phyloP scores from a whole-genome alignment of 2,329 filamentous ascomycete species.

The Pseudogymnoascus sp. region DNA sequence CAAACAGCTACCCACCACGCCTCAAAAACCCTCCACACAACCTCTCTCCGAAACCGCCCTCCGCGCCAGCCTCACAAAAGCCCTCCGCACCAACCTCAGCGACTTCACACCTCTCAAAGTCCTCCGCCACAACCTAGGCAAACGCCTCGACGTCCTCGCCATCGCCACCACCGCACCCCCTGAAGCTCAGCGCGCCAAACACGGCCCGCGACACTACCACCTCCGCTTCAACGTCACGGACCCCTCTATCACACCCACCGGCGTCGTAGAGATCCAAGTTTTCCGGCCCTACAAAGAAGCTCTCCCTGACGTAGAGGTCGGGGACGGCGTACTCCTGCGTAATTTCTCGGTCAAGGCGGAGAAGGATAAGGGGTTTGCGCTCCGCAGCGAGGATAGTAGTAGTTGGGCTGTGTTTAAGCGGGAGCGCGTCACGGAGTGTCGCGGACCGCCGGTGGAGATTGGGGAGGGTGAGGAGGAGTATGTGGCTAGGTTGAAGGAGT shows the following conservation, averaged over 20 bases:
- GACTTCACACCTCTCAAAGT: constrained; percentile 45
- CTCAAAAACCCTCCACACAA: constrained; percentile 10
- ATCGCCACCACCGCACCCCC: constrained; percentile 44
- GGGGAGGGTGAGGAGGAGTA: constrained; percentile 41
- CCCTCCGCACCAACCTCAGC: constrained; percentile 34
- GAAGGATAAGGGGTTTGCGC: constrained; percentile 45
- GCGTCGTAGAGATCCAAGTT: constrained; percentile 46
- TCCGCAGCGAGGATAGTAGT: constrained; percentile 40
- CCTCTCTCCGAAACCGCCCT: constrained; percentile 17
- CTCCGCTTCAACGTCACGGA: constrained; percentile 51
- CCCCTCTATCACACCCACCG: constrained; percentile 41
- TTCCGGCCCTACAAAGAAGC: constrained; percentile 50
- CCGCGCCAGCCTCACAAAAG: constrained; percentile 12
- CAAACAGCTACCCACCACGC: constrained; percentile 8
- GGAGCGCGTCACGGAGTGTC: constrained; percentile 36
- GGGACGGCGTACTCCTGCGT: constrained; percentile 50
- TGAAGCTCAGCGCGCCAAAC: constrained; percentile 45
- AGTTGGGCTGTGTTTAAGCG: constrained; percentile 54
- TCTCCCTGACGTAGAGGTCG: constrained; percentile 44
- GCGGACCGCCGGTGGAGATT: constrained; percentile 51
- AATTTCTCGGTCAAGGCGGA: constrained; percentile 46
- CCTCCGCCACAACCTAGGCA: constrained; percentile 41
- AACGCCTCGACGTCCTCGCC: constrained; percentile 45
- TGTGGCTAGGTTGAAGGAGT: constrained; percentile 39
- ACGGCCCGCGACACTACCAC: constrained; percentile 50